Percentiles rank a stretch among this genome's conserved stretches.
Conservation (phyloP, 202 grass and related monocot species). For the Alloteropsis angusta region DNA sequence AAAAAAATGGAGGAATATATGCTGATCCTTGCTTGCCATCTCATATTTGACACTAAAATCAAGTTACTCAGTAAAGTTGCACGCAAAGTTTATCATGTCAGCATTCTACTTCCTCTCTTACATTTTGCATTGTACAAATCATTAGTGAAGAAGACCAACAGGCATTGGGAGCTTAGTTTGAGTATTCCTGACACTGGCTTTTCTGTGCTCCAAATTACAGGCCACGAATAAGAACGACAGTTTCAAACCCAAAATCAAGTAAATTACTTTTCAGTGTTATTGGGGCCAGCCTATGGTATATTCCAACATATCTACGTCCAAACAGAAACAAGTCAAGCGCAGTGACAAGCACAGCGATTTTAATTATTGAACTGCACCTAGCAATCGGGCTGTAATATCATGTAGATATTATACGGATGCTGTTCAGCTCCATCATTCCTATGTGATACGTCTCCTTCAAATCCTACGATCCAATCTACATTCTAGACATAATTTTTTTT, state of each 20-base stretch:
- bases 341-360: not conserved
- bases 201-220: not conserved
- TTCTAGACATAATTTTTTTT: not conserved
- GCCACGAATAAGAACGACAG: too few species aligned
- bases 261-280: too few species aligned
- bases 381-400: not conserved
- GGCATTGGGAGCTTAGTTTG: too few species aligned
- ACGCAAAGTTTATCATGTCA: not conserved
- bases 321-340: not conserved
- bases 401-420: not conserved
- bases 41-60: not conserved
- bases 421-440: not conserved
- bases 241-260: too few species aligned
- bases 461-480: not conserved
- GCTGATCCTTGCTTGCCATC: too few species aligned
- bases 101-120: not conserved
- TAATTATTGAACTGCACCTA: not conserved
- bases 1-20: not conserved
- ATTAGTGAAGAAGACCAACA: too few species aligned
- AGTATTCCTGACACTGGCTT: not conserved
- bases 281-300: not conserved
- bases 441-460: not conserved
- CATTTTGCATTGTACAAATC: not conserved
- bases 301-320: not conserved
- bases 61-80: not conserved